Conservation (phyloP, 257 asterid species). For the Paraleonurus japonicus region DNA sequence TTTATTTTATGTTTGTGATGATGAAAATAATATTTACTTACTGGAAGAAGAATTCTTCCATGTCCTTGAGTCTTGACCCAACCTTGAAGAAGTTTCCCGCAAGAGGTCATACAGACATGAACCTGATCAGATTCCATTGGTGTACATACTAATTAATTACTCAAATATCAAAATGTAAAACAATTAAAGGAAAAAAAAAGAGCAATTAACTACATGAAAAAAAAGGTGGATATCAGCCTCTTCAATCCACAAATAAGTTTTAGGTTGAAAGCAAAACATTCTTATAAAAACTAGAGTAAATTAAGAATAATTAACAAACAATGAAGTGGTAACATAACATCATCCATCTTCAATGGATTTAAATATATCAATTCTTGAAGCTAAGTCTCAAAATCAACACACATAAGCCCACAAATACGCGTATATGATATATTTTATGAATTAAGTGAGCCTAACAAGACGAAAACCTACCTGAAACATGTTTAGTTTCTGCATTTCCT, state of each 20-base stretch:
- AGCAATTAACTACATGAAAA: too few species aligned
- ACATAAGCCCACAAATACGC: too few species aligned
- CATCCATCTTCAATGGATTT: too few species aligned
- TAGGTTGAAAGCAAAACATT: not conserved
- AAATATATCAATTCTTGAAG: too few species aligned
- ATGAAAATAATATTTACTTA: slow-evolving; percentile 16
- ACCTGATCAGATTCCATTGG: slow-evolving; percentile 37
- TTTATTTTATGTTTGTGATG: not conserved
- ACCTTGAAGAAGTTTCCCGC: slow-evolving; percentile 51
- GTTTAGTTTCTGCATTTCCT: slow-evolving; percentile 32
- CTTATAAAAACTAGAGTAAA: not conserved
- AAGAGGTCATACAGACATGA: slow-evolving; percentile 56
- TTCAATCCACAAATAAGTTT: too few species aligned
- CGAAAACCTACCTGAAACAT: slow-evolving; percentile 31
- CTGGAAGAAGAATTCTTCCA: slow-evolving; percentile 34
- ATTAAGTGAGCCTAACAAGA: too few species aligned
- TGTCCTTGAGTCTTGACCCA: slow-evolving; percentile 31
- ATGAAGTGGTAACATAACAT: not conserved
- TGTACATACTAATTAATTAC: too few species aligned
- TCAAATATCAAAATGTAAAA: too few species aligned
- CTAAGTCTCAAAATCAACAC: too few species aligned
- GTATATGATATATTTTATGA: not conserved
- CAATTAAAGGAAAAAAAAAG: too few species aligned
- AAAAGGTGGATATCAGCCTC: not conserved
- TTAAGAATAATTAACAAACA: not conserved